Conservation (phyloP, 2,329 filamentous ascomycete species). For the Ophiosphaerella narmari region DNA sequence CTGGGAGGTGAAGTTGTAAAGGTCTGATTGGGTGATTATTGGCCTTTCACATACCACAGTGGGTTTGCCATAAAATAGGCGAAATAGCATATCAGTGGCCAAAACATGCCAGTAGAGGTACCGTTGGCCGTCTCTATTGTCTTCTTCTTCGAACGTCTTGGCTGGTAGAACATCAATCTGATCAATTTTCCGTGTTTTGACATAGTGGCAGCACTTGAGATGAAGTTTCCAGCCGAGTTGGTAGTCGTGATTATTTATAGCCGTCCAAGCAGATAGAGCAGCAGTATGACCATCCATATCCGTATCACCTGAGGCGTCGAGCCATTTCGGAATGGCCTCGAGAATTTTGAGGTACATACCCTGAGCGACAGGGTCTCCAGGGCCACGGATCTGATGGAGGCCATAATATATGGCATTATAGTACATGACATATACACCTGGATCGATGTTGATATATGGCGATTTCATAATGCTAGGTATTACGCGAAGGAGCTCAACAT, state of each 20-base stretch:
- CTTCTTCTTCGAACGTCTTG: constrained; percentile 28
- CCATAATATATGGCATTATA: constrained; percentile 36
- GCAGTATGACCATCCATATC: constrained; percentile 28
- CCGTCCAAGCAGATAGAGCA: constrained; percentile 27
- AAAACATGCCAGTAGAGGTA: constrained; percentile 32
- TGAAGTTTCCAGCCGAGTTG: constrained; percentile 38
- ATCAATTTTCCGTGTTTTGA: constrained; percentile 26
- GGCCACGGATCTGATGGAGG: constrained; percentile 18
- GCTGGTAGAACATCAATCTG: constrained; percentile 24
- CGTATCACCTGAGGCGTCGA: constrained; percentile 16
- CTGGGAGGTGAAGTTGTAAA: too few relatives aligned
- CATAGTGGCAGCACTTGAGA: constrained; percentile 29
- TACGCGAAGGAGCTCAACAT: constrained; percentile 21
- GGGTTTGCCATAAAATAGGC: constrained; percentile 34
- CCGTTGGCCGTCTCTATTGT: constrained; percentile 15
- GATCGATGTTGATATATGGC: constrained; percentile 31
- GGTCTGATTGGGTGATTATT: too few relatives aligned
- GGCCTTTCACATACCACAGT: constrained; percentile 12
- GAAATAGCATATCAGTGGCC: constrained; percentile 31
- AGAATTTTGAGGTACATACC: constrained; percentile 34
- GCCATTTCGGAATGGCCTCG: constrained; percentile 33
- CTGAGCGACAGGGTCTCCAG: constrained; percentile 13
- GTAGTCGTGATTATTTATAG: constrained; percentile 33
- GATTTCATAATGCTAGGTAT: constrained; percentile 33
- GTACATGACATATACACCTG: constrained; percentile 30